Conservation (phyloP, 2,329 filamentous ascomycete species). For the Stenocarpella maydis region DNA sequence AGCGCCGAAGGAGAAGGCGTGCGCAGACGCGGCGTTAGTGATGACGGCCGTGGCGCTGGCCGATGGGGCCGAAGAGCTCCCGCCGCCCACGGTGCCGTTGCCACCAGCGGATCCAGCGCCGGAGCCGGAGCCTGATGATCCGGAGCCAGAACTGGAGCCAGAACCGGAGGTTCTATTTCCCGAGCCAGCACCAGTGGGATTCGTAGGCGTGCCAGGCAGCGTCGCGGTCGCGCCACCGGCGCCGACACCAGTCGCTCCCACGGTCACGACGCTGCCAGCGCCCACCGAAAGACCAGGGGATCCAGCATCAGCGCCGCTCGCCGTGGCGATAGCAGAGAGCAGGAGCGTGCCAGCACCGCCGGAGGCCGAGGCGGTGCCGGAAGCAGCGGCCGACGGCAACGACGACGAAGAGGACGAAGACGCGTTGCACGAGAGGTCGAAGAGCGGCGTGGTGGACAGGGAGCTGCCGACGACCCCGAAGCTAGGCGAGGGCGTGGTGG, state of each 20-base stretch:
- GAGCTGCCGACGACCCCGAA: conserved; percentile 73
- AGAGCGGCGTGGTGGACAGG: conserved; percentile 64
- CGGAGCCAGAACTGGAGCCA: conserved; percentile 18
- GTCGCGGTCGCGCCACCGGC: neutral
- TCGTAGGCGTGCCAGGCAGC: conserved; percentile 1
- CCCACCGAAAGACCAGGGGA: conserved; percentile 33
- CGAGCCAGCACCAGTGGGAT: conserved; percentile 23
- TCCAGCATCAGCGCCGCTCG: conserved; percentile 6
- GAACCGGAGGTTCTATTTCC: conserved; percentile 13
- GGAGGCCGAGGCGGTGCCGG: neutral
- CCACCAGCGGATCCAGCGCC: conserved; percentile 20
- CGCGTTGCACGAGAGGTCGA: conserved; percentile 67
- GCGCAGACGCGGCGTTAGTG: conserved; percentile 13
- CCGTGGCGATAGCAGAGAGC: conserved; percentile 11
- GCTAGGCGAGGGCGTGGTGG: conserved; percentile 69
- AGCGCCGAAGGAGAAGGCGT: conserved; percentile 19
- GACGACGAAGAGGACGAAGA: conserved; percentile 40
- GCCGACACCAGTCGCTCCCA: neutral
- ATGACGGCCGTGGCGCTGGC: conserved; percentile 13
- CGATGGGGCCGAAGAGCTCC: neutral
- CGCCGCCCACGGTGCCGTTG: conserved; percentile 15
- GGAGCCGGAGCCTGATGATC: conserved; percentile 18
- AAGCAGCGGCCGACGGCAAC: conserved; percentile 8
- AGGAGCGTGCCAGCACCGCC: conserved; percentile 4
- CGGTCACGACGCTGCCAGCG: conserved; percentile 22